Base-by-base conservation (phyloP, 148 eudicot genomes). In the Hydrangea macrophylla region DNA sequence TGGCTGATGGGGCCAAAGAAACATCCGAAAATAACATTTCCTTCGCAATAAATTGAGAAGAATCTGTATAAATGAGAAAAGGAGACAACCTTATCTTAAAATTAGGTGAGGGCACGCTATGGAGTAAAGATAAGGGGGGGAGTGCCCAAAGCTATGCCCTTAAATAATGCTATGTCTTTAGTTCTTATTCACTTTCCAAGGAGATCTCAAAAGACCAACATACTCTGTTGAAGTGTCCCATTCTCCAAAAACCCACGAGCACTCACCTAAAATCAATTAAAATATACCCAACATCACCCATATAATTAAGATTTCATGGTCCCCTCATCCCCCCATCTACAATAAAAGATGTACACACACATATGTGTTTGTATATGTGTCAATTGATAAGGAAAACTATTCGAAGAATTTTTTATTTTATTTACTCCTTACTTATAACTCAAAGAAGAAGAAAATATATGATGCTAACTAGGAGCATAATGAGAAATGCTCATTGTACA, bases 221-320 rank as follows among this genome's bases (percentile, higher is more conserved):
- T 92, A 66, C 97, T 77, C 84, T 77, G 76, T 83, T 78, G 73
- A 80, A 75, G 79, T 73, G 87, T 85, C 86, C 82, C 96, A 92
- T 76, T 83, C 90, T 87, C 74, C 97, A 76, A 92, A 89, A 89
- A 77, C 97, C 96, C 97, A 92, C 96, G 97, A 89, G 86, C 83
- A 86, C 65, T 73, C 79, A 45, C 68, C 55, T 44, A n/a, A 23
- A 20, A 50, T 57, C 24, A 63, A 27, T 33, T 65, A 69, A 26
- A 51, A 13, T 27, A 68, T 70, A 67, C 59, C 39, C 71, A 62
- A 50, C 72, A 75, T 64, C 76, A 77, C 51, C 57, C 48, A 64
- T 32, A 69, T 53, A 73, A 65, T 75, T 80, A 69, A 75, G 84
- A 83, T 81, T 73, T 73, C 39, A 55, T 66, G 82, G 84, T 80